Conservation (phyloP, 2,329 filamentous ascomycete genomes). For the Raffaelea ambrosiae region DNA sequence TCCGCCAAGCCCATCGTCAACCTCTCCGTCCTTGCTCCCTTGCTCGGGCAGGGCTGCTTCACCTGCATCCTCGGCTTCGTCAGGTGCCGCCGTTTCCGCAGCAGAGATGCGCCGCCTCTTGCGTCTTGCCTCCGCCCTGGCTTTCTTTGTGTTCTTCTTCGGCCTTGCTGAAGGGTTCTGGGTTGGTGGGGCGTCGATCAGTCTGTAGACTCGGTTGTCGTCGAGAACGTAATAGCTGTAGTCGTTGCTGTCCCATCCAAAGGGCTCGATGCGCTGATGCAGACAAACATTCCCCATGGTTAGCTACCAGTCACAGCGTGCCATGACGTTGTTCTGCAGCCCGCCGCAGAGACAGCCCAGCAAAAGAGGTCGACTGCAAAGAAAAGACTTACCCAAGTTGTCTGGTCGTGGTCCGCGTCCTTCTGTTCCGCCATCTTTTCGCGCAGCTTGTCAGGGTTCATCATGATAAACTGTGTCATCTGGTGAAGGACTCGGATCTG, state of each 20-base stretch:
- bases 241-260: constrained; percentile 83
- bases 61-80: constrained; percentile 15
- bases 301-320: no score
- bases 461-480: constrained; percentile 81
- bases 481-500: constrained; percentile 72
- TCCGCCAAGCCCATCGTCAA: constrained; percentile 59
- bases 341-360: neutral
- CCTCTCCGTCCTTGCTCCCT: constrained; percentile 16
- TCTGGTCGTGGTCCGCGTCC: constrained; percentile 78
- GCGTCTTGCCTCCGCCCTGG: constrained; percentile 55
- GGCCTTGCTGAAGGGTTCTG: constrained; percentile 44
- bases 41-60: constrained; percentile 16
- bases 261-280: constrained; percentile 66
- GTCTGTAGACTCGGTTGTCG: constrained; percentile 85
- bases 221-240: constrained; percentile 85
- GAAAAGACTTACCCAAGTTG: constrained; percentile 59
- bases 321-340: no score
- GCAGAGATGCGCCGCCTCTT: constrained; percentile 59
- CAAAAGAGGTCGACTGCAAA: neutral
- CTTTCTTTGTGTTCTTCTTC: constrained; percentile 56
- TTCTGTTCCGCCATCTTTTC: constrained; percentile 78
- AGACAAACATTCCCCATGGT: constrained; percentile 17
- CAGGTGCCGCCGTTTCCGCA: constrained; percentile 25
- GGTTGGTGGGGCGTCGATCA: constrained; percentile 60
- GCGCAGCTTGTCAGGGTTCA: constrained; percentile 77